Conservation (phyloP, 2,329 filamentous ascomycete genomes). For the Claviceps arundinis region DNA sequence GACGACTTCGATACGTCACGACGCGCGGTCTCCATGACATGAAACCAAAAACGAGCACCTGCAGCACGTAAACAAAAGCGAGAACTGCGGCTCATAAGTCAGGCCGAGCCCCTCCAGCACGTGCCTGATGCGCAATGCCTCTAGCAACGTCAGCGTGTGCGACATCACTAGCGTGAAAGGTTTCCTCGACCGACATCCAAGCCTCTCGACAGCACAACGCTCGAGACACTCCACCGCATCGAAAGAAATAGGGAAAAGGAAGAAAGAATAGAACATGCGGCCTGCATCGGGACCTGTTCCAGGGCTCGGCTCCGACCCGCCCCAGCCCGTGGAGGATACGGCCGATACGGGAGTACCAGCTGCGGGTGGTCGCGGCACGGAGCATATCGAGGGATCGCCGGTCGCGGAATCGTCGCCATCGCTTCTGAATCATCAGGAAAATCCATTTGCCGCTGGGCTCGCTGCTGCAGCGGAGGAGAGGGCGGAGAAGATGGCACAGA, state of each 20-base stretch:
- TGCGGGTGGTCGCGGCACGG: conserved; percentile 20
- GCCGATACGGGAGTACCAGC: conserved; percentile 27
- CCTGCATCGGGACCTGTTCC: conserved; percentile 7
- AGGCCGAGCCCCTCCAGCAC: background rate
- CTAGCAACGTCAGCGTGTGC: conserved; percentile 2
- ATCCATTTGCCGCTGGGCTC: conserved; percentile 14
- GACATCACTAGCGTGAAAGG: background rate
- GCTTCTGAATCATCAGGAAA: conserved; percentile 10
- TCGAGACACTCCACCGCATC: background rate
- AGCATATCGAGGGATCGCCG: conserved; percentile 21
- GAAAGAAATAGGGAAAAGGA: background rate
- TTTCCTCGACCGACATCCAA: background rate
- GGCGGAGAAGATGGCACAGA: conserved; percentile 2
- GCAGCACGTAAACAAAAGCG: too few relatives aligned
- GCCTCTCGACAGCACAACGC: background rate
- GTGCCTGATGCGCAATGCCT: conserved; percentile 8
- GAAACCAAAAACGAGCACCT: background rate
- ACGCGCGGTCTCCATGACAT: background rate
- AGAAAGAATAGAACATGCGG: conserved; percentile 21
- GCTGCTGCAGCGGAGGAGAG: conserved; percentile 11
- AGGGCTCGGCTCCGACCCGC: background rate
- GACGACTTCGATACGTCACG: background rate
- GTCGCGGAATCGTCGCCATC: conserved; percentile 5
- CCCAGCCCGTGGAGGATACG: conserved; percentile 22
- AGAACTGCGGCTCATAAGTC: background rate